phyloP scores from a whole-genome alignment of 2,329 filamentous ascomycete species.

The Verticillium longisporum region DNA sequence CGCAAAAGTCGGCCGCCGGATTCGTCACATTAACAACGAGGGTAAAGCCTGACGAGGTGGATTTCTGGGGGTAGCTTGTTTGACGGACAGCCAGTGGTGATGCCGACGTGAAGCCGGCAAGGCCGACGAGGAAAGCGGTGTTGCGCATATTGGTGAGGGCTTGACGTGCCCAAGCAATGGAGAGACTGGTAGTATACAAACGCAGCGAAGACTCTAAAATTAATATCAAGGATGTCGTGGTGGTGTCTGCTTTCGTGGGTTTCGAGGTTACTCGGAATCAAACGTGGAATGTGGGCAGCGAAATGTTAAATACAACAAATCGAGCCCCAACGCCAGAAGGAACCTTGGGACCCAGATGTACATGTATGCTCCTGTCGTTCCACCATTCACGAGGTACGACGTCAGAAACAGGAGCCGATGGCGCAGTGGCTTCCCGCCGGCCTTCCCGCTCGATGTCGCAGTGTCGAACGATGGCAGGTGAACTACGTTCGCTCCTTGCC shows the following conservation, averaged over 20 bases:
- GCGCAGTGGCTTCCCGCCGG: neutral
- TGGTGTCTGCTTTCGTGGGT: neutral
- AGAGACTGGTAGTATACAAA: neutral
- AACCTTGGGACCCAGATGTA: neutral
- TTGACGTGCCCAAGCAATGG: too few relatives aligned
- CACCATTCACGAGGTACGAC: neutral
- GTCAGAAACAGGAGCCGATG: neutral
- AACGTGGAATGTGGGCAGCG: neutral
- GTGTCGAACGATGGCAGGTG: neutral
- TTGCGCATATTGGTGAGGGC: neutral
- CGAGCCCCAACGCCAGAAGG: neutral
- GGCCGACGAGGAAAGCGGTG: neutral
- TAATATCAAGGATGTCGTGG: neutral
- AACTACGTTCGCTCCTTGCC: neutral
- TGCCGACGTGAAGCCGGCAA: conserved; percentile 14
- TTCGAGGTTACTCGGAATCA: neutral
- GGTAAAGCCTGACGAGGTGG: conserved; percentile 26
- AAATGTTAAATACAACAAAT: neutral
- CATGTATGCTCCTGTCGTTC: neutral
- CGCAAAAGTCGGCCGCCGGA: conserved; percentile 27
- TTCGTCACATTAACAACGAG: conserved; percentile 39
- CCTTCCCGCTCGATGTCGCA: neutral
- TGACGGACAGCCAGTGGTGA: neutral
- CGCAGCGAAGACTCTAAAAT: neutral
- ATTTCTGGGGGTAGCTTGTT: neutral